Percentiles rank a stretch among this genome's conserved stretches.
Conservation (phyloP, 257 asterid genomes). For the Eucommia ulmoides region DNA sequence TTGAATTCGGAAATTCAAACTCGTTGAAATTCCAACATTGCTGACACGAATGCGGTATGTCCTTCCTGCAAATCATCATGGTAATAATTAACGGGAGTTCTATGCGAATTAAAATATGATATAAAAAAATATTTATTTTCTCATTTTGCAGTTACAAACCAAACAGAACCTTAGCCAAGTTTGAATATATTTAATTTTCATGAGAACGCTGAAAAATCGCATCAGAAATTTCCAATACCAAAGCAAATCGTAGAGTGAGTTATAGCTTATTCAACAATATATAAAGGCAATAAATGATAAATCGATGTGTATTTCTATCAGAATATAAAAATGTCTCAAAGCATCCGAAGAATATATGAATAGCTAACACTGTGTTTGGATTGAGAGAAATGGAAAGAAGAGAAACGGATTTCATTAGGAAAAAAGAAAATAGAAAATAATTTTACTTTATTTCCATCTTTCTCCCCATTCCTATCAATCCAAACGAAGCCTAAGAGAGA, state of each 20-base stretch:
- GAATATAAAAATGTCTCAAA: too few relatives aligned
- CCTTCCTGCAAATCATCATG: constrained; percentile 37
- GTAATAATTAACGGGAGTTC: background rate
- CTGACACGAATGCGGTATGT: constrained; percentile 85
- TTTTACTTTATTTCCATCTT: background rate
- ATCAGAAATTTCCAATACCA: too few relatives aligned
- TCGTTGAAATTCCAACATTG: constrained; percentile 90
- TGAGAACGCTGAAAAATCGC: background rate
- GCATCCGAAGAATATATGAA: too few relatives aligned
- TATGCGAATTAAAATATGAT: background rate
- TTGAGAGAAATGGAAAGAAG: too few relatives aligned
- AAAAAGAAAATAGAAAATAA: too few relatives aligned
- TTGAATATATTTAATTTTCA: background rate
- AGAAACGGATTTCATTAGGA: background rate
- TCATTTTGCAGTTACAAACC: background rate
- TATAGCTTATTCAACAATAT: too few relatives aligned
- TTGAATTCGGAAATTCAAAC: constrained; percentile 84
- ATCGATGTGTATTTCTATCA: too few relatives aligned
- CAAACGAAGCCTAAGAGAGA: too few relatives aligned
- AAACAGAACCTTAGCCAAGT: background rate
- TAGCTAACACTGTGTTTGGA: too few relatives aligned
- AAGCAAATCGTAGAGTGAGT: too few relatives aligned
- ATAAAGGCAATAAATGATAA: too few relatives aligned
- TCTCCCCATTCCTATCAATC: too few relatives aligned
- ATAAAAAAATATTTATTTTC: background rate